Evolutionary conservation across 2,329 filamentous ascomycete species (phyloP).

Genomic region (Claviceps maximensis): DNA sequence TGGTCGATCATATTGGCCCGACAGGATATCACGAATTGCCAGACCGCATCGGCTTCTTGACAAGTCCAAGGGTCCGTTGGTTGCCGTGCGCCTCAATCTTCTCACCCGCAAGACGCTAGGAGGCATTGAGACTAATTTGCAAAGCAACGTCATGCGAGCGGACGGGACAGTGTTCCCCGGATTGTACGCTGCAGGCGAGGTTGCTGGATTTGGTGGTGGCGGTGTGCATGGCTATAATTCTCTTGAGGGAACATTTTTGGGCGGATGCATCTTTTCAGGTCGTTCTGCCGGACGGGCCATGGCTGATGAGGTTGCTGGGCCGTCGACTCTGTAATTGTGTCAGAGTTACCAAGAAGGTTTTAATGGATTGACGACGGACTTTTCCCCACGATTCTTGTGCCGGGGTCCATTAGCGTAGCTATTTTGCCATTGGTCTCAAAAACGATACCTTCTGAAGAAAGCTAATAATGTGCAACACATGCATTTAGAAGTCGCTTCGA

Average conservation of each 20-base stretch:
- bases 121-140: slow-evolving; percentile 45
- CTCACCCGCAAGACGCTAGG: slow-evolving; percentile 49
- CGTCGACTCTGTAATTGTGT: too few relatives aligned
- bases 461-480: too few relatives aligned
- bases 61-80: slow-evolving; percentile 41
- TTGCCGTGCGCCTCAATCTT: slow-evolving; percentile 47
- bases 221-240: slow-evolving; percentile 50
- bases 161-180: slow-evolving; percentile 36
- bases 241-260: slow-evolving; percentile 48
- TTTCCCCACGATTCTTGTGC: too few relatives aligned
- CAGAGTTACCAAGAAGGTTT: too few relatives aligned
- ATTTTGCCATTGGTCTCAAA: too few relatives aligned
- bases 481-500: too few relatives aligned
- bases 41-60: slow-evolving; percentile 41
- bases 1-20: slow-evolving; percentile 41
- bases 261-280: slow-evolving; percentile 50
- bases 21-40: slow-evolving; percentile 36
- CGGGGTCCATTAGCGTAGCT: too few relatives aligned
- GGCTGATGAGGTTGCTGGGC: slow-evolving; percentile 28
- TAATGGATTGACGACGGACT: too few relatives aligned
- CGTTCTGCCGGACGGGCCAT: slow-evolving; percentile 42
- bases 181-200: slow-evolving; percentile 47
- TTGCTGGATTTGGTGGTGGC: slow-evolving; percentile 47
- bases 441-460: too few relatives aligned
- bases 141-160: slow-evolving; percentile 40